A percentile compares a stretch with the other conserved stretches of the same genome.
These are phyloP conservation scores for Xerocomus amazonicus DNA, from an alignment of 1,284 basidiomycete species.

Conservation along the genomic window DNA sequence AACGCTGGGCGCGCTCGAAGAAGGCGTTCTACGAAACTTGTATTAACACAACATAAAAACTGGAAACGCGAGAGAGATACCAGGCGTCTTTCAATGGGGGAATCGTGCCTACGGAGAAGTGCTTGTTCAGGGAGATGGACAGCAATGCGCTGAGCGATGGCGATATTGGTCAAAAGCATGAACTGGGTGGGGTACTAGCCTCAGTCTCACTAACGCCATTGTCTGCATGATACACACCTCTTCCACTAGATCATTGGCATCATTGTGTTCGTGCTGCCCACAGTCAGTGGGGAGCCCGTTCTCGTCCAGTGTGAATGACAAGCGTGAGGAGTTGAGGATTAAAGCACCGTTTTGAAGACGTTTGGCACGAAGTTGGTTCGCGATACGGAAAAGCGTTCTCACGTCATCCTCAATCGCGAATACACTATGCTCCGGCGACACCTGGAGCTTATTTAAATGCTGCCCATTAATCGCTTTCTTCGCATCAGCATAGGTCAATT, in stretches of 20 bases:
- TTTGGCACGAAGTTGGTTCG: conserved; percentile 68
- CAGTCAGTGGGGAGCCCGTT: conserved; percentile 84
- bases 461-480: conserved; percentile 81
- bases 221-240: conserved; percentile 54
- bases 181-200: conserved; percentile 55
- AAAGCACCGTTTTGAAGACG: conserved; percentile 85
- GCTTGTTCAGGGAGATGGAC: conserved; percentile 94
- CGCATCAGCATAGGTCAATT: conserved; percentile 81
- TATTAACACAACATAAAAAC: conserved; percentile 7
- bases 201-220: conserved; percentile 3
- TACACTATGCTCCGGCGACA: conserved; percentile 55
- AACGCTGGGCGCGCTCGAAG: conserved; percentile 72
- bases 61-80: conserved; percentile 41
- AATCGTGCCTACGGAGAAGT: conserved; percentile 90
- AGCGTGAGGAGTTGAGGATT: conserved; percentile 65
- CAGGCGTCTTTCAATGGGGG: conserved; percentile 85
- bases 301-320: conserved; percentile 82
- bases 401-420: conserved; percentile 76
- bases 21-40: conserved; percentile 60
- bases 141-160: conserved; percentile 91
- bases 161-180: conserved; percentile 89
- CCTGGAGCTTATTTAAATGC: conserved; percentile 48
- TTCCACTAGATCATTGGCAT: conserved; percentile 84
- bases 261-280: conserved; percentile 55
- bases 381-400: conserved; percentile 63